Conservation (phyloP, 73 alveolate species). For the Tetrahymena malaccensis region DNA sequence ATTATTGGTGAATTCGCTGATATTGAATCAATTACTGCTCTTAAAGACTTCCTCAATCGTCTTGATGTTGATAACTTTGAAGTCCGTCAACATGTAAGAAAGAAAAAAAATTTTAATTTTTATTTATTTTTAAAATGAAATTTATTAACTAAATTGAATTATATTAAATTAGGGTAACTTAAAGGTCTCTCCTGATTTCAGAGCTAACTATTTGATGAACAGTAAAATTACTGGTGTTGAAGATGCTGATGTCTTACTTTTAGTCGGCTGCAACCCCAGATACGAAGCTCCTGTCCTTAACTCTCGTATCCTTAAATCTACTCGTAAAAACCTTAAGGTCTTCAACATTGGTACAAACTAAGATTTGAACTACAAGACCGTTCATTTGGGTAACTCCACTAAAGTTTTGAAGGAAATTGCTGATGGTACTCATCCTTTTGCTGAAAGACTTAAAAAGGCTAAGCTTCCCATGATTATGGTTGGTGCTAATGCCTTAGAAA, state of each 20-base stretch:
- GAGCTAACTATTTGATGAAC: constrained; percentile 73
- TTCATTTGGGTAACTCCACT: constrained; percentile 69
- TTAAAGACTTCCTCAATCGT: constrained; percentile 66
- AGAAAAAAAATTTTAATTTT: too few relatives aligned
- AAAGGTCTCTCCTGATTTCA: constrained; percentile 63
- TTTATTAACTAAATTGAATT: too few relatives aligned
- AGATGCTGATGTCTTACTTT: constrained; percentile 70
- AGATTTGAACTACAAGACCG: constrained; percentile 55
- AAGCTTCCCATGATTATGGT: constrained; percentile 72
- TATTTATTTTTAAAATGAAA: background rate
- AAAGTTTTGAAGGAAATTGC: constrained; percentile 54
- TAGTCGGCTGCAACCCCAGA: constrained; percentile 77
- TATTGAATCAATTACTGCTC: constrained; percentile 68
- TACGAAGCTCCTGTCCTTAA: constrained; percentile 73
- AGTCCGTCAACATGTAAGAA: constrained; percentile 41
- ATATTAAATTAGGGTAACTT: constrained; percentile 6
- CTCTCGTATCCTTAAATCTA: constrained; percentile 70
- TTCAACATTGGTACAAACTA: constrained; percentile 68
- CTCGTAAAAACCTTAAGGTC: constrained; percentile 54
- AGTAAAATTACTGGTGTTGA: constrained; percentile 78
- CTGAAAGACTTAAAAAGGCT: constrained; percentile 61
- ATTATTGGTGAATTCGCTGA: constrained; percentile 74
- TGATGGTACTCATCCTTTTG: constrained; percentile 75
- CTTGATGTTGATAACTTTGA: constrained; percentile 75
- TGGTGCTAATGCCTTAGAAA: constrained; percentile 45